Percentiles rank a stretch among this genome's conserved stretches.
Evolutionary conservation across 371 early-diverging fungal species (phyloP).

Genomic region (Mortierella polycephala): DNA sequence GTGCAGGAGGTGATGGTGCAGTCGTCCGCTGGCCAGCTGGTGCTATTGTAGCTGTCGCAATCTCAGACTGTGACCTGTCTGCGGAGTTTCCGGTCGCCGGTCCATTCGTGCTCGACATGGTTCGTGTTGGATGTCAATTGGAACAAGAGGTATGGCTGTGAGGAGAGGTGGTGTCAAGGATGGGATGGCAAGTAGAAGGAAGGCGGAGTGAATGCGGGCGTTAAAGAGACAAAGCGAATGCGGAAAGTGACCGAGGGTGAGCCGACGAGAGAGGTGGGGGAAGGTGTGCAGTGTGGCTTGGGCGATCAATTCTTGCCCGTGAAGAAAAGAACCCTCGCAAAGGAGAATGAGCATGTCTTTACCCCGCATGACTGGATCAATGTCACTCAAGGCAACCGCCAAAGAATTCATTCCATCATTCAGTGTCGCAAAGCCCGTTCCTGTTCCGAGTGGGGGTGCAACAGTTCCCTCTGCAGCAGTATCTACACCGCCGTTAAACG

Average conservation of each 20-base stretch:
- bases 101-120: conserved; percentile 9
- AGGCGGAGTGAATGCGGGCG: too few species aligned
- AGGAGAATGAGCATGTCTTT: background rate
- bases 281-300: too few species aligned
- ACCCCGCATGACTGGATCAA: conserved; percentile 37
- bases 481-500: background rate
- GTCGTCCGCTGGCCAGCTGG: conserved; percentile 7
- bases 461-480: conserved; percentile 12
- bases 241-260: too few species aligned
- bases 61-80: conserved; percentile 37
- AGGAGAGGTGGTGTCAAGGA: background rate
- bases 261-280: too few species aligned
- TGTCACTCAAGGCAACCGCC: conserved; percentile 53
- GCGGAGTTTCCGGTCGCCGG: conserved; percentile 44
- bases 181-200: background rate
- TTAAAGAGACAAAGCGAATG: too few species aligned
- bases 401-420: conserved; percentile 53
- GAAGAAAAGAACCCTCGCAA: too few species aligned
- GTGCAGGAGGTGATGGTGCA: conserved; percentile 27
- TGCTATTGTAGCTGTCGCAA: conserved; percentile 5
- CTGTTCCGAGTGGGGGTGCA: conserved; percentile 2
- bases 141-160: too few species aligned
- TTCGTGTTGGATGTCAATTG: too few species aligned
- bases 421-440: conserved; percentile 19
- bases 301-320: too few species aligned